Base-by-base conservation (phyloP, 2,329 filamentous ascomycete species). In the Podosphaera fusca region DNA sequence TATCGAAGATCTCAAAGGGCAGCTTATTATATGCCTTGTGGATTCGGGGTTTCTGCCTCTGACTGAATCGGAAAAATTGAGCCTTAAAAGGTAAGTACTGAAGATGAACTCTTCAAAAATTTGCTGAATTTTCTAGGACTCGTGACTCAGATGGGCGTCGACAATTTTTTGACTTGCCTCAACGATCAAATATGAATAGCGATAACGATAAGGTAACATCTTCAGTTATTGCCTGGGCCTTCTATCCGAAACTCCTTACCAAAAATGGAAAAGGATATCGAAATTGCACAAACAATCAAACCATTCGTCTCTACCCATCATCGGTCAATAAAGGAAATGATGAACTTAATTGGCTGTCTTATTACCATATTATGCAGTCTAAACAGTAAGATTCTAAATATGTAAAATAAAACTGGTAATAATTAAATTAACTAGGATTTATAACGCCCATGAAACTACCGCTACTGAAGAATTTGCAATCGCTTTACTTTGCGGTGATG, bases 291-390 rank as follows among this genome's bases (percentile, higher is more conserved):
- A 96, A 95, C 71, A 95, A 94, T 67, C 90, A 96, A 69, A 78
- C 79, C 50, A 88, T 98, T 63, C 87, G 81, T 58, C 73, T 98
- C 29, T 87, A 94, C 63, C 85, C 88, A 0, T 85, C 84, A 0
- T 94, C 87, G 0, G 86, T 98, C 62, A 96, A 96, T 69, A 88
- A 88, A 66, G 77, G 75, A 6, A 74, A 73, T 59, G 72, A 74
- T 52, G 78, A 81, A 46, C 72, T 88, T 45, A 83, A 81, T 65
- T 96, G 87, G 81, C 72, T 98, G 50, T 92, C 86, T 0, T 98
- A 95, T 69, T 96, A 96, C 71, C 85, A 94, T 68, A 95, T 96
- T 61, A 94, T 96, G 87, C 89, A 95, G 69, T 84, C 85, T 2
- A 88, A 83, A 73, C 71, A 86, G 82, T 76, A 77, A 50, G 10